Base-by-base conservation (phyloP, 495 filamentous ascomycete species). In the Penicillium alfredii region DNA sequence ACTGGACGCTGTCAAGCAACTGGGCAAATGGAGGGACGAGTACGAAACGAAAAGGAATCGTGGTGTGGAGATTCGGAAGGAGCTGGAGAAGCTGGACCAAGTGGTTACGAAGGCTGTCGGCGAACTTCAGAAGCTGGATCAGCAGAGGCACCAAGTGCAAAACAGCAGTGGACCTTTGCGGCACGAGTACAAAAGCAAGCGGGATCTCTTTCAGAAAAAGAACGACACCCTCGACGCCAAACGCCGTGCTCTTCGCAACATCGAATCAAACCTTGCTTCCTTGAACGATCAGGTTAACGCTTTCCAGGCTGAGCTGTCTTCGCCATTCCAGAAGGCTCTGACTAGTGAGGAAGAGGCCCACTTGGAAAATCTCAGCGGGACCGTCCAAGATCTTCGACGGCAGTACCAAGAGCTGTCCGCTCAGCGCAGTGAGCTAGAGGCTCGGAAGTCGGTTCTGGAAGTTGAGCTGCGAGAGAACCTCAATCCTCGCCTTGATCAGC, bases 241-340 rank as follows among this genome's bases (percentile, higher is more conserved):
- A 49, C 64, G 71, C 21, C 65, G 69, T 6, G 77, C 80, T 14
- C 73, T 72, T 25, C 82, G 81, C n/a, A 84, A 78, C 33, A 78
- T 94, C 6, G 81, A 92, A 33, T 72, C 73, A 25, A 80, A 82
- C 39, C 66, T 94, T 46, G 84, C 82, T 40, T 76, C 82, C 33
- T 63, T 90, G 26, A 77, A 77, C 30, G 82, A 87, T 30, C 82
- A 85, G 42, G 72, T 89, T 36, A 69, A 56, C 20, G 77, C 81
- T 0, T 82, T 88, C 47, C 76, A 89, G 51, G 71, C 77, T 8
- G 92, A 99, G 55, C 57, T 95, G 32, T 71, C 71, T 1, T 84
- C 88, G 3, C 80, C 88, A 10, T 97, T 96, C 70, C 94, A 93
- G 64, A 97, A 96, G 55, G 77, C 84, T 11, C 71, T 99, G 15